Evolutionary conservation across 2,329 filamentous ascomycete species (phyloP), one percentile per base, ranked within the genome.

Genomic region (Epichloe gansuensis): DNA sequence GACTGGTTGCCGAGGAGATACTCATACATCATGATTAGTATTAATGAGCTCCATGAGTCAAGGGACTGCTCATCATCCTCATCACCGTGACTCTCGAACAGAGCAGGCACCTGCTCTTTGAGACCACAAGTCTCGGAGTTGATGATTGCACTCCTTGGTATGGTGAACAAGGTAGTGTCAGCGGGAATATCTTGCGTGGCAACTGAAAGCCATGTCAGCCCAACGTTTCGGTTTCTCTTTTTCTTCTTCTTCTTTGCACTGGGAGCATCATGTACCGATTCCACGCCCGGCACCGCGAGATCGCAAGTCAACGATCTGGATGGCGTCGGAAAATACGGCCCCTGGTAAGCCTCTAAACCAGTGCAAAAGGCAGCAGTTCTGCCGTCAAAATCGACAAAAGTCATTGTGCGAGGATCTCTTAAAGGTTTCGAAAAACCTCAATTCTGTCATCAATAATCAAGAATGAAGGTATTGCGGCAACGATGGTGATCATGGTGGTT

Each of bases 21-120:
- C 69, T 95, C 89, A 67, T 88, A 88, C 49, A 94, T 78, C 78
- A 95, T 82, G 56, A 86, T 78, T 21, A 95, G 74, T 56, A 95
- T 94, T 17, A 82, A 69, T 0, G 71, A 72, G 17, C 74, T 73
- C 78, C 78, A 82, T 0, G 77, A 73, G 59, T 80, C 76, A 35
- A 74, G 66, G 48, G 70, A 68, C 1, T 65, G 57, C 6, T 59
- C 56, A 2, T 68, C 67, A 41, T 68, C 67, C 4, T 69, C 65
- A 17, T 61, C 62, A 4, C 60, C 59, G 44, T 69, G 62, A 51
- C 67, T 63, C 15, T 67, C 67, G 53, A 85, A 76, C 54, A 83
- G 66, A 46, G 74, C 67, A 0, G 81, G 75, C 23, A 84, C 74
- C 65, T 72, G 74, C 60, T 67, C 70, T 25, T 77, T 75, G 34